These are phyloP conservation scores for Boletellus sp. DNA, from an alignment of 1,284 basidiomycete species.

Conservation along the genomic window DNA sequence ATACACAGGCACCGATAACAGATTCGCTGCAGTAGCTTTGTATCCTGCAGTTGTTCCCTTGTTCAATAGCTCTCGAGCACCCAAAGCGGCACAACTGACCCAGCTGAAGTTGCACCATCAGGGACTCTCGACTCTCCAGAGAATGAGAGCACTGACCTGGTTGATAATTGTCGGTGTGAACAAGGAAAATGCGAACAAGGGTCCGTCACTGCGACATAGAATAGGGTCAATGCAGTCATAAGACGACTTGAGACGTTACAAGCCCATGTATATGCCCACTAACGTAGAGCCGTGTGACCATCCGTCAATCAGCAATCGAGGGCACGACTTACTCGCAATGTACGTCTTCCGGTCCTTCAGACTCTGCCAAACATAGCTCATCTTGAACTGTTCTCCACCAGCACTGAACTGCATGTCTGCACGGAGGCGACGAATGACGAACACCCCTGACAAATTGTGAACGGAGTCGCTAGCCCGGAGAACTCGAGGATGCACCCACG, in stretches of 20 bases:
- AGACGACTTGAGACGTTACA: conserved; percentile 26
- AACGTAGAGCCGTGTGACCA: background rate
- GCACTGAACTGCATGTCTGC: conserved; percentile 47
- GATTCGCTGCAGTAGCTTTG: conserved; percentile 48
- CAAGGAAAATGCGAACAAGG: conserved; percentile 52
- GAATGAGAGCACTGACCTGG: conserved; percentile 31
- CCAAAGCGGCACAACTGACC: conserved; percentile 10
- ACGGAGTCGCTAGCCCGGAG: background rate
- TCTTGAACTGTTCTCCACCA: conserved; percentile 47
- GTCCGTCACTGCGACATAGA: conserved; percentile 38
- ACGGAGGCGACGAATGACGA: conserved; percentile 46
- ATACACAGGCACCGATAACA: conserved; percentile 52
- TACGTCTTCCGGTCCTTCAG: conserved; percentile 53
- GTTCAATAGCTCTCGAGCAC: background rate
- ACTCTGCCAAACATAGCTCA: conserved; percentile 45
- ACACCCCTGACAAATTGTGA: conserved; percentile 34
- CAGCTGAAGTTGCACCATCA: conserved; percentile 12
- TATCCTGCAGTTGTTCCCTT: conserved; percentile 32
- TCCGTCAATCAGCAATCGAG: background rate
- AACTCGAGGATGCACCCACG: conserved; percentile 26
- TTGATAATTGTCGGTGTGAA: conserved; percentile 55
- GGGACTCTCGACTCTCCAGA: background rate
- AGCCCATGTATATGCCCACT: conserved; percentile 50
- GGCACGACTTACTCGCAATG: conserved; percentile 37
- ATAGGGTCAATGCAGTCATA: background rate